These are phyloP conservation scores for Starmera quercuum DNA, from an alignment of 805 yeast genomes.

Conservation along the genomic window DNA sequence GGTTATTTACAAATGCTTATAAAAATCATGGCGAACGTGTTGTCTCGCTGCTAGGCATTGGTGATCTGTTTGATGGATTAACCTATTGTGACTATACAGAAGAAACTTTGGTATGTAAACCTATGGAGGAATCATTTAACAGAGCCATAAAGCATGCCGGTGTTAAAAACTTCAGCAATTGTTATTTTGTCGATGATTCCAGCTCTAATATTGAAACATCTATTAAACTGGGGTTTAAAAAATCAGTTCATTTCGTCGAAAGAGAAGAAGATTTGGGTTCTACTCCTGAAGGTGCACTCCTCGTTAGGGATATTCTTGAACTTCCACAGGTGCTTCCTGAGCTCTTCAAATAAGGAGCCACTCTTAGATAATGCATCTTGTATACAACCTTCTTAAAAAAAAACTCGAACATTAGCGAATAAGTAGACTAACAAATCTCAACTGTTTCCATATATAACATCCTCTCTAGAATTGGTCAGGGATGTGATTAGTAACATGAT, in stretches of 20 bases:
- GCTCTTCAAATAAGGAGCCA: constrained; percentile 12
- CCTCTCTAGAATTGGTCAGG: background rate
- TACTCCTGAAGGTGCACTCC: constrained; percentile 35
- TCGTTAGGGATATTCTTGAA: constrained; percentile 53
- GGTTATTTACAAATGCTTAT: constrained; percentile 95
- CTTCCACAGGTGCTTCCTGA: constrained; percentile 25
- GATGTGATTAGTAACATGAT: background rate
- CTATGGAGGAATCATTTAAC: constrained; percentile 65
- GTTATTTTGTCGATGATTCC: constrained; percentile 85
- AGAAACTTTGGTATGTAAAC: constrained; percentile 77
- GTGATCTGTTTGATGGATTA: constrained; percentile 91
- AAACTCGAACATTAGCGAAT: no score
- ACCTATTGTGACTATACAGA: constrained; percentile 79
- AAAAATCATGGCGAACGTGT: constrained; percentile 84
- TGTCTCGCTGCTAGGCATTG: constrained; percentile 71
- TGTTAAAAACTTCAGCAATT: constrained; percentile 36
- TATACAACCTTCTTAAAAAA: no score
- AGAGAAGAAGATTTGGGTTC: constrained; percentile 40
- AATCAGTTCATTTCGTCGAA: constrained; percentile 71
- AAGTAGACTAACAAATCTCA: no score
- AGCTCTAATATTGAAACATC: constrained; percentile 75
- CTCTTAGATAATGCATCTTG: no score
- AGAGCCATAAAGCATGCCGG: constrained; percentile 62
- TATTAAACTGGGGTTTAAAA: constrained; percentile 58
- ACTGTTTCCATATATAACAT: no score